A percentile compares a stretch with the other conserved stretches of the same genome.
These are phyloP conservation scores for Magnaporthiopsis incrustans DNA, from an alignment of 2,329 filamentous ascomycete genomes.

Conservation along the genomic window DNA sequence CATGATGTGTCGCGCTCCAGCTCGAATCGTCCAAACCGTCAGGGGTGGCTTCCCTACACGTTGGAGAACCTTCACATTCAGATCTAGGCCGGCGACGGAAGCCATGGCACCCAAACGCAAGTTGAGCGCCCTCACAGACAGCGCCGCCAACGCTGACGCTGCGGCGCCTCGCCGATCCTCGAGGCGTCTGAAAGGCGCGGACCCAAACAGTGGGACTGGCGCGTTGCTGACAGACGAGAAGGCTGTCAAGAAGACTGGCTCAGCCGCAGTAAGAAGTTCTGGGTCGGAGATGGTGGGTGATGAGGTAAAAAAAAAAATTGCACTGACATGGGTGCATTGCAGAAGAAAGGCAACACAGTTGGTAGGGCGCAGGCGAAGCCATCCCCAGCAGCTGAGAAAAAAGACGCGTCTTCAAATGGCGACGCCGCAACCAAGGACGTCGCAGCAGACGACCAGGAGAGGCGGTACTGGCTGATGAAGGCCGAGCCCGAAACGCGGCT, in stretches of 20 bases:
- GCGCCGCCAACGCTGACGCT: not conserved
- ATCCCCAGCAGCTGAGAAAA: not conserved
- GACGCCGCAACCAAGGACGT: not conserved
- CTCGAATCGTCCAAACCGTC: not conserved
- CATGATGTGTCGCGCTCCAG: too few species aligned
- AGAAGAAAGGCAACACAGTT: not conserved
- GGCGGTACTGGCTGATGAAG: conserved; percentile 71
- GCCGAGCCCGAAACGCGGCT: conserved; percentile 80
- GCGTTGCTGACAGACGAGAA: not conserved
- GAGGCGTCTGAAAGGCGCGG: not conserved
- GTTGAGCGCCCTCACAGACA: not conserved
- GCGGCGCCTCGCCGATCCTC: not conserved
- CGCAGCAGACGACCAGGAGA: conserved; percentile 9
- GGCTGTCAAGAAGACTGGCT: not conserved
- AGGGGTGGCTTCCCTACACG: not conserved
- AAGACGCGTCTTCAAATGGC: not conserved
- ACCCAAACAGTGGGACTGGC: conserved; percentile 1
- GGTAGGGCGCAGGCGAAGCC: too few species aligned
- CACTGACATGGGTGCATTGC: not conserved
- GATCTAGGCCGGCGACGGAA: not conserved
- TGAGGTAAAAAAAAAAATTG: too few species aligned
- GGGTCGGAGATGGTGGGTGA: not conserved
- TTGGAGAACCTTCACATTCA: not conserved
- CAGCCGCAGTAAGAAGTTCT: not conserved
- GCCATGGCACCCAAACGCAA: conserved; percentile 10